Base-by-base conservation (phyloP, 305 asterid genomes). In the Plantago rigida region DNA sequence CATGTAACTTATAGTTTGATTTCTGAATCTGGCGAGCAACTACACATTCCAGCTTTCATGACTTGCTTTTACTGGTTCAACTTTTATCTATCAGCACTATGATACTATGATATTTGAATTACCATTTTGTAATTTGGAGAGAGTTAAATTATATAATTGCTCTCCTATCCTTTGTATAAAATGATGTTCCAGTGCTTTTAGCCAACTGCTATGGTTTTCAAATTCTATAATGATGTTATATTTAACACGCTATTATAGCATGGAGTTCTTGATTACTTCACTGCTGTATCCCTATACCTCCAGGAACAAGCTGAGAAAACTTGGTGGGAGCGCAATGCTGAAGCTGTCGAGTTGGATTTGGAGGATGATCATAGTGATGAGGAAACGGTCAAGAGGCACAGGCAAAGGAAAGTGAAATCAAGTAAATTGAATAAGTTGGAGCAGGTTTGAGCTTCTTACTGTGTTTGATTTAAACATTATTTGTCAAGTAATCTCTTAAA, bases 331-430 rank as follows among this genome's bases (percentile, higher is more conserved):
- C 80, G 84, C 51, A 84, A 85, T 72, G 99, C 99, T 28, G 87
- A 87, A 73, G 82, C 84, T 10, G 60, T 89, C 69, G 99, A 82
- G 76, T 57, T 93, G 69, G 68, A 68, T 76, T 67, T 87, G 86
- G 99, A 89, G 29, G 92, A 89, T 29, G 51, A 75, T 79, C 96
- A 87, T 17, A 93, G 97, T 54, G 99, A 89, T 73, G 99, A 85
- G 60, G 99, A 93, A 60, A 82, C 81, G 71, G 89, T 79, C 77
- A 82, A 79, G 78, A 84, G 63, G 62, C 67, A 71, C 78, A 84
- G 77, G 76, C 81, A 71, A 73, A 85, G 79, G 75, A 89, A 81
- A 77, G 75, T 77, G 73, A 81, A 81, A 48, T 81, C 89, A 61
- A 77, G 77, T 66, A 92, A 85, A 65, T 73, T 93, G 63, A 74